phyloP scores from a whole-genome alignment of 2,329 filamentous ascomycete genomes.

The Fusarium paranaense region DNA sequence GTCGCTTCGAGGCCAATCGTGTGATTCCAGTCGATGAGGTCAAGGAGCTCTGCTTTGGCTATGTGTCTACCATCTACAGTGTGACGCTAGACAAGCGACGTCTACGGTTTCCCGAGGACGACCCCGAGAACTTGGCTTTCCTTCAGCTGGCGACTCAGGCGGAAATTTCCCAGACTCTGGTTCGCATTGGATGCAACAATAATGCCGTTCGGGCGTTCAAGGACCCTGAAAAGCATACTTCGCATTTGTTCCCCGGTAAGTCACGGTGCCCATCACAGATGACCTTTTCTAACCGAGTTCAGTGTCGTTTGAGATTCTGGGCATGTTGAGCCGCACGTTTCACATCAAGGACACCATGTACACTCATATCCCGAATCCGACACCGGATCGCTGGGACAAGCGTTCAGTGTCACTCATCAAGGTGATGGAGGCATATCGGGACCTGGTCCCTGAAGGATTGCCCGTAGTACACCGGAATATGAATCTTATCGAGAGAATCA shows the following conservation, averaged over 20 bases:
- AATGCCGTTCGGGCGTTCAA: slow-evolving; percentile 61
- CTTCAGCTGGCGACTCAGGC: slow-evolving; percentile 61
- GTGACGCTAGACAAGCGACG: slow-evolving; percentile 53
- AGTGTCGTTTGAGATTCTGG: slow-evolving; percentile 69
- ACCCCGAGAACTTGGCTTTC: slow-evolving; percentile 55
- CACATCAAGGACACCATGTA: slow-evolving; percentile 63
- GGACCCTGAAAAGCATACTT: slow-evolving; percentile 52
- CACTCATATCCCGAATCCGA: slow-evolving; percentile 68
- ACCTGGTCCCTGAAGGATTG: slow-evolving; percentile 43
- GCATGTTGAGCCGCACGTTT: slow-evolving; percentile 66
- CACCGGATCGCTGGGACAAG: slow-evolving; percentile 65
- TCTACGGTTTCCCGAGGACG: slow-evolving; percentile 53
- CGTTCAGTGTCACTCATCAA: slow-evolving; percentile 58
- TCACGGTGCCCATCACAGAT: background rate
- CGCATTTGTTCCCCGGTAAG: slow-evolving; percentile 64
- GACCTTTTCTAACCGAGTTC: slow-evolving; percentile 14
- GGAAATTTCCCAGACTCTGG: slow-evolving; percentile 65
- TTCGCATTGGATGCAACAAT: slow-evolving; percentile 65
- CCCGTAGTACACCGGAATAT: slow-evolving; percentile 30
- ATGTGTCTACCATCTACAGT: slow-evolving; percentile 66
- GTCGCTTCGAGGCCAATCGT: slow-evolving; percentile 60
- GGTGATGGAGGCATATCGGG: slow-evolving; percentile 55
- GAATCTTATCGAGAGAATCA: slow-evolving; percentile 41
- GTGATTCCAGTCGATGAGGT: slow-evolving; percentile 65
- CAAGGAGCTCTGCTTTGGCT: slow-evolving; percentile 68